Evolutionary conservation across 805 yeast genomes (phyloP), one percentile per base, ranked within the genome.

Genomic region (Lachancea nothofagi): DNA sequence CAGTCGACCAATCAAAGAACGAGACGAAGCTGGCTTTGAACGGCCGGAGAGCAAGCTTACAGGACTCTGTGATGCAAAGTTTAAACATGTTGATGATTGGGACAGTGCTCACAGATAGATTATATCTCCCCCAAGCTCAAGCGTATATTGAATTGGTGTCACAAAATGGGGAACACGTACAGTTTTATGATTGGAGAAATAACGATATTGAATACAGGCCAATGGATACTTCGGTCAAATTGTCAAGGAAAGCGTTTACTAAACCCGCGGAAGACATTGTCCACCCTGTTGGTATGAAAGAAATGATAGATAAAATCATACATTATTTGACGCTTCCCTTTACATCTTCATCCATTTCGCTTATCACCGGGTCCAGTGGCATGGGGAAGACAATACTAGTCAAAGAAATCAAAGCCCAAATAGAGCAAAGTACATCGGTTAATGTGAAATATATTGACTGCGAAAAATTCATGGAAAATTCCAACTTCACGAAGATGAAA

Each of bases 301-400:
- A 60, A 3, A 51, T 67, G 5, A 48, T 80, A 8, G 60, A 55
- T 0, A 61, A 64, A 3, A 50, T 78, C 8, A 48, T 21, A 1
- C 27, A 39, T 7, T 46, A 46, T 40, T 27, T 56, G 14, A 41
- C 47, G 2, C 36, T 42, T 7, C 59, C 59, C 3, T 20, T 53
- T 2, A 22, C 44, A 8, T 47, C 57, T 8, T 48, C 61, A 3
- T 61, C 5, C 6, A 85, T 90, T 2, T 65, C 78, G 0, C 62
- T 87, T 39, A 52, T 89, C 0, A 72, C 77, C 48, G 97, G 97
- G 0, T 62, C 78, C 17, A 66, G 84, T 1, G 97, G 96, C 0
- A 74, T 86, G 45, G 97, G 97, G 0, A 90, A 90, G 56, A 66
- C 93, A 0, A 61, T 77, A 2, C 45, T 82, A 2, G 53, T 78